Conservation (phyloP, 352 stramenopile genomes). For the Globisporangium abappressorium region DNA sequence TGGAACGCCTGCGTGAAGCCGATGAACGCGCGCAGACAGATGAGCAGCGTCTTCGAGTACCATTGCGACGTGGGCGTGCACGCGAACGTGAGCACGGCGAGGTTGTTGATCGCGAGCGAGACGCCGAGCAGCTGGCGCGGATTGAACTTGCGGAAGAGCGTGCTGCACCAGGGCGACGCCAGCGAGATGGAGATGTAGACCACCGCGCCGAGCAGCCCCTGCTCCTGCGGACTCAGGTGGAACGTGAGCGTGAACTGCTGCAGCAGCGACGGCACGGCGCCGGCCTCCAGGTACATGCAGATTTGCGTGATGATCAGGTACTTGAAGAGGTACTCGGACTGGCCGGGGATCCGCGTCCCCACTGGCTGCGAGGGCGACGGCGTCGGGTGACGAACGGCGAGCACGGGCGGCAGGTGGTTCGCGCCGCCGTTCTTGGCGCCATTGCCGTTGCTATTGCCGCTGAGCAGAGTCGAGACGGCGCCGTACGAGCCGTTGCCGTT, state of each 20-base stretch:
- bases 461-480: not conserved
- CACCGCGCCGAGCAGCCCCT: constrained; percentile 76
- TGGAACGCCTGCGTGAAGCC: constrained; percentile 80
- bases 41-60: constrained; percentile 79
- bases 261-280: constrained; percentile 78
- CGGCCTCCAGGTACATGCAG: constrained; percentile 86
- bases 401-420: not conserved
- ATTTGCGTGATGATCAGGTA: constrained; percentile 83
- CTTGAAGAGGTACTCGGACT: constrained; percentile 77
- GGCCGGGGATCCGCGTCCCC: constrained; percentile 13
- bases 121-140: constrained; percentile 62
- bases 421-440: not conserved
- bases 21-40: constrained; percentile 64
- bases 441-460: not conserved
- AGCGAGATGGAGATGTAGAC: constrained; percentile 84
- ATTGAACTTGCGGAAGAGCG: constrained; percentile 76
- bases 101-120: constrained; percentile 76
- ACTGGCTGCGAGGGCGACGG: not conserved
- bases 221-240: constrained; percentile 66
- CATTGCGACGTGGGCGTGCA: constrained; percentile 53
- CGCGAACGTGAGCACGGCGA: constrained; percentile 70
- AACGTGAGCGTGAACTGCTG: constrained; percentile 83
- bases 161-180: constrained; percentile 74
- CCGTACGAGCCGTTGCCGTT: constrained; percentile 9
- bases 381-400: not conserved